Base-by-base conservation (phyloP, 805 yeast species). In the Starmerella sirachaensis region DNA sequence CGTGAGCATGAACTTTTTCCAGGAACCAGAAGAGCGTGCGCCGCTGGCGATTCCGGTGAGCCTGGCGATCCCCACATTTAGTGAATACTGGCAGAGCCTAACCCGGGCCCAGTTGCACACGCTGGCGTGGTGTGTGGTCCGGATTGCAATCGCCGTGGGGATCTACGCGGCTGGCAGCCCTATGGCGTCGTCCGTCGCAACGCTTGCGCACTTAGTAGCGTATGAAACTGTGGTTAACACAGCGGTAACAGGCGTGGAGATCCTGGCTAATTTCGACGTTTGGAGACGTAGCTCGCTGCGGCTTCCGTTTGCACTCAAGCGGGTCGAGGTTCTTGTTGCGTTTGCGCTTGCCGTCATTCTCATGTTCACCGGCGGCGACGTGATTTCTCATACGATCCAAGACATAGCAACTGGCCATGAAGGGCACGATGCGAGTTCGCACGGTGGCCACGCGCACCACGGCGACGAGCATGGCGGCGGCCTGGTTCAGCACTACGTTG, bases 1-100 rank as follows among this genome's bases (percentile, higher is more conserved):
- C 7, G 94, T 88, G 5, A 84, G 94, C 5, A 80, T 88, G 91
- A 86, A 88, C 57, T 70, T 88, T 56, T 88, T 91, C 56, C 94
- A 83, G 58, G 96, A 88, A 53, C 94, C 96, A 1, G 79, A 85
- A 12, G 72, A 66, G 28, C 66, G 76, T 25, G 76, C 79, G 4
- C 79, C 85, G 1, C 60, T 65, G 24, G 65, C 73, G 29, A 61
- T 76, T 13, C 82, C 85, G 0, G 70, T 69, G 24, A 69, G 69
- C 50, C 69, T 77, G 47, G 82, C 85, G 13, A 74, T 85, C 7
- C 95, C 95, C 1, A 77, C 66, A 29, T 51, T 69, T 12, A 54
- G 55, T 12, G 95, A 88, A 55, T 67, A 82, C 35, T 46, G 71
- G 22, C 65, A 65, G 17, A 76, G 84, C 41, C 64, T 84, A 41